phyloP scores from a whole-genome alignment of 2,329 filamentous ascomycete species.

The Arthrobotrys musiformis region DNA sequence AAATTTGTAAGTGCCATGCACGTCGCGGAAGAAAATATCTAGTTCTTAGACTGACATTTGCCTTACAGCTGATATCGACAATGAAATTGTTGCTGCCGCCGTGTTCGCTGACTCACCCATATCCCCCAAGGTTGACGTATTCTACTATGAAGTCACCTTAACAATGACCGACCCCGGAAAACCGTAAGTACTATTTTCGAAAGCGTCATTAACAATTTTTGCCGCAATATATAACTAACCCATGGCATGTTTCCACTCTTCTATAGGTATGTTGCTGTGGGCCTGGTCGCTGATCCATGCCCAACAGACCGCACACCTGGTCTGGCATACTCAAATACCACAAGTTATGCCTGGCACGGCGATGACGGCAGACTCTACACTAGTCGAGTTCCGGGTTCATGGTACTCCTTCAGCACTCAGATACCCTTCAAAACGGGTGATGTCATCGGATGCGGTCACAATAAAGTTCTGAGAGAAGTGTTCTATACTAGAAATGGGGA shows the following conservation, averaged over 20 bases:
- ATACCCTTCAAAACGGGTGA: constrained; percentile 14
- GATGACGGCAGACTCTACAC: constrained; percentile 33
- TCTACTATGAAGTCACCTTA: constrained; percentile 36
- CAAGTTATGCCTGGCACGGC: constrained; percentile 41
- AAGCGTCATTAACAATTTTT: neutral
- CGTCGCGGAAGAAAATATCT: neutral
- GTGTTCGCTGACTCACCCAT: constrained; percentile 35
- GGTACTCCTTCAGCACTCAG: neutral
- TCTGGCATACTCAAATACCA: constrained; percentile 17
- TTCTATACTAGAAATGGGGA: constrained; percentile 45
- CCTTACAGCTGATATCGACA: constrained; percentile 5
- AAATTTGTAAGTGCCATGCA: constrained; percentile 11
- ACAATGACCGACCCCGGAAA: constrained; percentile 5
- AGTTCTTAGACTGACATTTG: neutral
- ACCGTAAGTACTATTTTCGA: neutral
- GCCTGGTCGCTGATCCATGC: constrained; percentile 36
- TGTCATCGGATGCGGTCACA: constrained; percentile 35
- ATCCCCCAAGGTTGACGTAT: constrained; percentile 33
- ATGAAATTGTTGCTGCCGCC: neutral
- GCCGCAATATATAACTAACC: neutral
- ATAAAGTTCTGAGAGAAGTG: constrained; percentile 11
- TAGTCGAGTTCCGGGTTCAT: constrained; percentile 7
- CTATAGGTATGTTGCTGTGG: constrained; percentile 27
- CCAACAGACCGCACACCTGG: constrained; percentile 30
- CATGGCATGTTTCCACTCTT: neutral